Conservation (phyloP, 176 grass and related monocot species). For the Oryza meyeriana region DNA sequence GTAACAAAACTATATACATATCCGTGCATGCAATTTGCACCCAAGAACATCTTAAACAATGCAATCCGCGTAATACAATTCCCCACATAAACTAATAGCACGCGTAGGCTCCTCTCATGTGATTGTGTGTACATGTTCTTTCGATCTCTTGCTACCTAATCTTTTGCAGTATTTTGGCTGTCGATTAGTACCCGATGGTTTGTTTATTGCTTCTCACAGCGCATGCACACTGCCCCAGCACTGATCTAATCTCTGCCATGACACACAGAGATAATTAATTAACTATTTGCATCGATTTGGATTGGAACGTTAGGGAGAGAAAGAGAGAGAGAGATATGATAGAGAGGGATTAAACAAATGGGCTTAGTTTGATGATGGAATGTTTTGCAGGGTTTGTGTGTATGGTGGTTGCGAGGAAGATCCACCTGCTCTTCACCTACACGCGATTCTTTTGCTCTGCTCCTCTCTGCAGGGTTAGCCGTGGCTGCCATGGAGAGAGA, state of each 20-base stretch:
- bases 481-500: slow-evolving; percentile 9
- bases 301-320: slow-evolving; percentile 8
- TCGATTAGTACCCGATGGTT: slow-evolving; percentile 14
- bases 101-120: slow-evolving; percentile 25
- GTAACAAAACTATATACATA: background rate
- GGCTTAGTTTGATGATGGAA: slow-evolving; percentile 23
- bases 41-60: slow-evolving; percentile 24
- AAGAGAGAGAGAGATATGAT: slow-evolving; percentile 7
- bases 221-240: slow-evolving; percentile 45
- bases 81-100: slow-evolving; percentile 40
- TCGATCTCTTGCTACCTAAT: slow-evolving; percentile 14
- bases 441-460: slow-evolving; percentile 1
- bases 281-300: slow-evolving; percentile 17
- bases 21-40: slow-evolving; percentile 30
- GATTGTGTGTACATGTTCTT: background rate
- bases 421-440: slow-evolving; percentile 26
- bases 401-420: slow-evolving; percentile 50
- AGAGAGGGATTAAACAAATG: background rate
- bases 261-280: background rate
- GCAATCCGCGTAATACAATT: slow-evolving; percentile 17
- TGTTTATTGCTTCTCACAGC: slow-evolving; percentile 45
- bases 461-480: background rate
- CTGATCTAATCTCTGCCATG: slow-evolving; percentile 44
- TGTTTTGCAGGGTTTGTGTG: slow-evolving; percentile 37
- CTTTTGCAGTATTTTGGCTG: slow-evolving; percentile 18